Evolutionary conservation across 2,329 filamentous ascomycete genomes (phyloP), one percentile per base, ranked within the genome.

Genomic region (Fusarium luffae): DNA sequence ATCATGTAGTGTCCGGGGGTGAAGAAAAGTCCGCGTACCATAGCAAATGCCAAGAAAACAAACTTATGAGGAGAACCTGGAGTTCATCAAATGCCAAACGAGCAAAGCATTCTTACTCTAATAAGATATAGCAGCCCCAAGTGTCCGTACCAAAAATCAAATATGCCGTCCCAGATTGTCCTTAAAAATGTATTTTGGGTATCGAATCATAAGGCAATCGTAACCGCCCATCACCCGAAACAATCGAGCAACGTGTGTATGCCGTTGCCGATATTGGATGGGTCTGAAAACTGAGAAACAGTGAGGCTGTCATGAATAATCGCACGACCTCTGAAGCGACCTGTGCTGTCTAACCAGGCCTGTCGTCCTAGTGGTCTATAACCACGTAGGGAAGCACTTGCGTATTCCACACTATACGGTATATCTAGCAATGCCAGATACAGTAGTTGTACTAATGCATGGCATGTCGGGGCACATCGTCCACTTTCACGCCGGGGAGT

Each of bases 271-370:
- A 47, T 47, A 41, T 65, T 66, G 46, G 49, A 54, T 50, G 37
- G 27, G 34, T 50, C 37, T 48, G 57, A 62, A 47, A 59, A 52
- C 42, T 18, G 41, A 63, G 47, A 67, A 46, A 64, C 54, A 63
- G 37, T 37, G 47, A 62, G 30, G 37, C 59, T 68, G 40, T 61
- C 54, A 41, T 44, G 41, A 41, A 49, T 54, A 46, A 56, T 54
- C 41, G 52, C 54, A 58, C 50, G 25, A 49, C 60, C 48, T 59
- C 46, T 59, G 51, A 66, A 66, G 55, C 50, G 68, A 65, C 75
- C 75, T 76, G 75, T 77, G 60, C 74, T 77, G 75, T 77, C 55
- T 73, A 54, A 74, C 74, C 74, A 74, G 73, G 73, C 60, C 71
- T 62, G 42, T 67, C 58, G 52, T 67, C 63, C 69, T 71, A 60